Conservation (phyloP, 139 green algal species). For the Mesotaenium endlicherianum region DNA sequence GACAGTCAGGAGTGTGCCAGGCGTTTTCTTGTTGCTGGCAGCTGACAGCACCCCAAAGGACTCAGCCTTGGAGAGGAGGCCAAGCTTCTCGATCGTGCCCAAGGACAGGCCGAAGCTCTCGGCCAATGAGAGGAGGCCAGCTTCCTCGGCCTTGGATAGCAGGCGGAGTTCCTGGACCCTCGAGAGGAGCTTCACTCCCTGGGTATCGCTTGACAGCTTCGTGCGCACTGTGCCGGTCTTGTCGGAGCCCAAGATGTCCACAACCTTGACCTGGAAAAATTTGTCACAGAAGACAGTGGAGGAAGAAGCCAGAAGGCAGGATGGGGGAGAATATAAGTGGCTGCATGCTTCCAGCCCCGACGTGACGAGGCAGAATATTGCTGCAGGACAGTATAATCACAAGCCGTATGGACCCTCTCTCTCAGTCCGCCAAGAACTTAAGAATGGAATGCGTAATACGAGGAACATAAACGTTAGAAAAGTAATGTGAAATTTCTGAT, state of each 20-base stretch:
- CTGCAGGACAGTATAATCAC: too few relatives aligned
- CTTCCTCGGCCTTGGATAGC: constrained; percentile 59
- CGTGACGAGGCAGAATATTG: too few relatives aligned
- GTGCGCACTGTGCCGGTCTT: constrained; percentile 1
- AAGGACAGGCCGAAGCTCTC: constrained; percentile 69
- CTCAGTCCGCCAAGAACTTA: too few relatives aligned
- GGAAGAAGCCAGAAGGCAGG: neutral
- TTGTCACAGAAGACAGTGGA: neutral
- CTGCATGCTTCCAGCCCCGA: too few relatives aligned
- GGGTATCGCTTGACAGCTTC: neutral
- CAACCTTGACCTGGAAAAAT: constrained; percentile 28
- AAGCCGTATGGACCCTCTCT: too few relatives aligned
- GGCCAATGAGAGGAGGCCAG: constrained; percentile 61
- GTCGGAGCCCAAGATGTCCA: constrained; percentile 9
- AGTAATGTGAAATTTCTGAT: too few relatives aligned
- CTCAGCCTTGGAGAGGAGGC: constrained; percentile 67
- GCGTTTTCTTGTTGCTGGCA: constrained; percentile 5
- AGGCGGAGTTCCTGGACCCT: constrained; percentile 38
- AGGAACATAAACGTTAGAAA: too few relatives aligned
- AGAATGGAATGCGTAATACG: too few relatives aligned
- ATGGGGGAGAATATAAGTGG: neutral
- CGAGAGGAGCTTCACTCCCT: constrained; percentile 17
- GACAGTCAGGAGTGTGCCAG: neutral
- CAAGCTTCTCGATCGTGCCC: constrained; percentile 67
- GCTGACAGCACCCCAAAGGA: constrained; percentile 20